Evolutionary conservation across 2,329 filamentous ascomycete genomes (phyloP), one percentile per base, ranked within the genome.

Genomic region (Sclerotinia nivalis): DNA sequence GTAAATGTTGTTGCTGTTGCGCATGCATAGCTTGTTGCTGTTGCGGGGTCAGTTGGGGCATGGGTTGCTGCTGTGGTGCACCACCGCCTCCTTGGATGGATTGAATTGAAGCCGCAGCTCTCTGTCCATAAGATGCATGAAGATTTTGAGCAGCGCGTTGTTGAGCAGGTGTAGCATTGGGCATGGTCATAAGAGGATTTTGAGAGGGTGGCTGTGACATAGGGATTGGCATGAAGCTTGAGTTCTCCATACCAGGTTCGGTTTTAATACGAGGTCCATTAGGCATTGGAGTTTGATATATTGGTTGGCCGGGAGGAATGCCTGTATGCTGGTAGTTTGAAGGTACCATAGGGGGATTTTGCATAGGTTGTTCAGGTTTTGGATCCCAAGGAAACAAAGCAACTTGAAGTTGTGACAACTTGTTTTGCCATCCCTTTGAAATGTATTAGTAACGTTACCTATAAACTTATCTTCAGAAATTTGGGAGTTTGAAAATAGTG

Each of bases 371-470:
- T 79, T 91, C 89, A 64, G 91, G 90, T 78, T 91, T 90, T 56
- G 96, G 95, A 79, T 99, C 96, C 96, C 96, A 99, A 15, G 96
- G 95, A 79, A 98, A 97, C 70, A 88, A 84, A 71, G 96, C 96
- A 72, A 98, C 91, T 74, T 91, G 89, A 74, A 96, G 89, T 75
- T 89, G 88, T 1, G 94, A 91, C 49, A 99, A 86, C 81, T 96
- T 97, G 76, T 90, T 86, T 84, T 98, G 94, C 96, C 96, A 99
- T 82, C 90, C 92, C 94, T 98, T 79, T 72, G 50, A 40, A 61
- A 56, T n/a, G 3, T 9, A n/a, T 70, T 59, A 70, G 56, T 22
- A 61, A 54, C 49, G 37, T 45, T 5, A 47, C 47, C 7, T 45
- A n/a, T n/a, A 18, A 34, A 66, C 2, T n/a, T 20, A n/a, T 31